Conservation (phyloP, 345 rosid species). For the Fremontodendron californicum region DNA sequence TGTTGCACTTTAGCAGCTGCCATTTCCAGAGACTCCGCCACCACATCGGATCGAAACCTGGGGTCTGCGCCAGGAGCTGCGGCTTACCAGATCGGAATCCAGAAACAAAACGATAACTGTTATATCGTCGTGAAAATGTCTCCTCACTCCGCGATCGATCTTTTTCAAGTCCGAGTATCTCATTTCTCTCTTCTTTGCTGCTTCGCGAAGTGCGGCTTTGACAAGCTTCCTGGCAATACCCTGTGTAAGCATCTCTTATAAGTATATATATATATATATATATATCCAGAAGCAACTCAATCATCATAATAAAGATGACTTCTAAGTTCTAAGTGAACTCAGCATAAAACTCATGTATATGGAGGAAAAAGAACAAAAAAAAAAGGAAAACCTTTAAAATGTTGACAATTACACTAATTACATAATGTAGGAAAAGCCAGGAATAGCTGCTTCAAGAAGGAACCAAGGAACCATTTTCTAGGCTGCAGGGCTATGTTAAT, state of each 20-base stretch:
- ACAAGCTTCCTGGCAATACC: conserved; percentile 73
- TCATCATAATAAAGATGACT: background rate
- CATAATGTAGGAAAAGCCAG: too few species aligned
- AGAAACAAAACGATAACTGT: conserved; percentile 81
- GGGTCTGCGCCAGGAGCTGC: conserved; percentile 39
- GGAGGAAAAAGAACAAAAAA: too few species aligned
- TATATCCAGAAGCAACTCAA: background rate
- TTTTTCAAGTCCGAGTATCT: conserved; percentile 89
- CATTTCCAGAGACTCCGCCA: conserved; percentile 30
- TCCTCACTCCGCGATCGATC: conserved; percentile 88
- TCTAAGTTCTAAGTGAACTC: background rate
- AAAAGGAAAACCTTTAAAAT: too few species aligned
- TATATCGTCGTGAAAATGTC: conserved; percentile 96
- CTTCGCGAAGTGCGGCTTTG: conserved; percentile 74
- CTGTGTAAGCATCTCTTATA: conserved; percentile 29
- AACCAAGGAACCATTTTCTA: too few species aligned
- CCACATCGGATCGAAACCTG: conserved; percentile 65
- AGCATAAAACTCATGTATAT: background rate
- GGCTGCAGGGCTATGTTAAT: too few species aligned
- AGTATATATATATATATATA: too few species aligned
- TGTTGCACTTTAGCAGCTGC: conserved; percentile 27
- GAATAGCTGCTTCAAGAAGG: too few species aligned
- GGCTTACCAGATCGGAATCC: conserved; percentile 50
- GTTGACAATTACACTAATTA: too few species aligned
- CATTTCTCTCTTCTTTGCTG: conserved; percentile 96